phyloP scores from a whole-genome alignment of 2,329 filamentous ascomycete species.

The Alternaria arbusti region DNA sequence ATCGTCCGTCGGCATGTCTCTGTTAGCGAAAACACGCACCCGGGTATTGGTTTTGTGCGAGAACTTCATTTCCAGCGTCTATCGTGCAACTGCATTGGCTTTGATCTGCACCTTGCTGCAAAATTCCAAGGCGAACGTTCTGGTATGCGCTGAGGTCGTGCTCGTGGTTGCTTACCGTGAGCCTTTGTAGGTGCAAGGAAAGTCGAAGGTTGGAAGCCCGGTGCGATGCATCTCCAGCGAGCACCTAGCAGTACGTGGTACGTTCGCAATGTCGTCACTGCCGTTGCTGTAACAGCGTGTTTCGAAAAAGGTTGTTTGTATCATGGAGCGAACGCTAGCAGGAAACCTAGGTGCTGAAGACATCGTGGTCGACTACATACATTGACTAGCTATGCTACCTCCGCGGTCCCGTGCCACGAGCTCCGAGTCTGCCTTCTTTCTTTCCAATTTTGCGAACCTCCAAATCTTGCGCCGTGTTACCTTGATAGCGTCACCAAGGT shows the following conservation, averaged over 20 bases:
- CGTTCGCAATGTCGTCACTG: neutral
- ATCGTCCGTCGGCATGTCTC: neutral
- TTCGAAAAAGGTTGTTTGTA: neutral
- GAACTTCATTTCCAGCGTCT: neutral
- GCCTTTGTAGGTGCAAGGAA: neutral
- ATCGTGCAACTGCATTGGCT: neutral
- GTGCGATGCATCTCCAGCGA: neutral
- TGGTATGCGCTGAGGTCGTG: neutral
- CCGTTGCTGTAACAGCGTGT: neutral
- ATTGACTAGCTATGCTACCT: neutral
- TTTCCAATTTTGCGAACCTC: neutral
- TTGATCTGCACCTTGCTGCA: neutral
- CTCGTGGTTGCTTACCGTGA: neutral
- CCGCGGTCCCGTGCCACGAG: neutral
- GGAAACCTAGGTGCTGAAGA: neutral
- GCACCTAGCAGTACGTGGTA: neutral
- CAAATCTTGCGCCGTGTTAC: neutral
- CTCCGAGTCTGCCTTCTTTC: neutral
- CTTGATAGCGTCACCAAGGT: neutral
- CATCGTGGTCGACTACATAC: neutral
- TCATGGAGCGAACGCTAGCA: neutral
- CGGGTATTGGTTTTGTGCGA: neutral
- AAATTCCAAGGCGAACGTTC: neutral
- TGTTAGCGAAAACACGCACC: neutral
- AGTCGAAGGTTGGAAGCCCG: neutral